Base-by-base conservation (phyloP, 2,329 filamentous ascomycete genomes). In the Beauveria bassiana region DNA sequence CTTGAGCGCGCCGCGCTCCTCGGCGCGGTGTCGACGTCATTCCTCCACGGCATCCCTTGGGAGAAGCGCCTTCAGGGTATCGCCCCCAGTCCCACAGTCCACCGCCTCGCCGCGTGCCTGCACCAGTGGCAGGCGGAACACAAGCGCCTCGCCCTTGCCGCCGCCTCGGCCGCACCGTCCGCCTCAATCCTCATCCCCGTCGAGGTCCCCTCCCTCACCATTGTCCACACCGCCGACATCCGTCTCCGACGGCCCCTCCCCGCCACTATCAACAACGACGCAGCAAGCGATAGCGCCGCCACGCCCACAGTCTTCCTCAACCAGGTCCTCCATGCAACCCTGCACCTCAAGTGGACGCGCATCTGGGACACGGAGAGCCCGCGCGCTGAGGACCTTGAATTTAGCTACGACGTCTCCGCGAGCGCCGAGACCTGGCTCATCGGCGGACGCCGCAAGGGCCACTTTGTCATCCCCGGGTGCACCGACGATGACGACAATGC, bases 111-210 rank as follows among this genome's bases (percentile, higher is more conserved):
- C 0, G 45, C 67, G 1, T 66, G 70, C 45, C 67, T 81, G 3
- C 63, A 69, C 0, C 50, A 59, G 3, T 77, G 75, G 75, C 73
- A 71, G 59, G 63, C 63, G n/a, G 61, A 64, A 5, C 67, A 73
- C 28, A 62, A 68, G 14, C 67, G 61, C 6, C 61, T 77, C 14
- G 40, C 65, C 2, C 63, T 77, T 0, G 64, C 57, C 47, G 51
- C 63, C 1, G 62, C 68, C 56, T 64, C 65, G 5, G 54, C 59
- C n/a, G 77, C 81, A 22, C 66, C 79, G 73, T 64, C 81, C 82
- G 86, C 86, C 14, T 38, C 34, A 12, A 93, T 99, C 67, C 79
- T 89, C 34, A 96, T 99, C 59, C 90, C 93, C 0, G 93, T 99
- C 16, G 91, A 96, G 62, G 86, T 99, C 1, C 93, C 93, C 0